Percentiles rank a stretch among this genome's conserved stretches.
Evolutionary conservation across 2,329 filamentous ascomycete genomes (phyloP).

Genomic region (Thielaviopsis musarum): DNA sequence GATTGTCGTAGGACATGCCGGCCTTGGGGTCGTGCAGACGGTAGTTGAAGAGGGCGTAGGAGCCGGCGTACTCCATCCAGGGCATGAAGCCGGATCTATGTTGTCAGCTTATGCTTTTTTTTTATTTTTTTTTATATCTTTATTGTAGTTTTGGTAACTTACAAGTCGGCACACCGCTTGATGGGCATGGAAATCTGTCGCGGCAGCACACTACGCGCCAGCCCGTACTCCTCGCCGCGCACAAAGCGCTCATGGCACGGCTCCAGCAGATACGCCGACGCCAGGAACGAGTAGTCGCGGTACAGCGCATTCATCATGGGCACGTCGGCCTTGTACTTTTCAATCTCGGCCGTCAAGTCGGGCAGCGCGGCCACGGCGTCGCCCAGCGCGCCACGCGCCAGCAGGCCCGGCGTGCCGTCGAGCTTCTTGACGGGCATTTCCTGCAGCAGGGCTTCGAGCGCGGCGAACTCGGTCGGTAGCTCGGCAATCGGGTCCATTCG

Average conservation of each 20-base stretch:
- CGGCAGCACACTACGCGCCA: conserved; percentile 59
- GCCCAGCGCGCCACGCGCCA: conserved; percentile 59
- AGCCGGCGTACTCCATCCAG: conserved; percentile 74
- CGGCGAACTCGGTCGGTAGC: conserved; percentile 57
- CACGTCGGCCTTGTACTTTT: conserved; percentile 56
- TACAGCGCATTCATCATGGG: conserved; percentile 74
- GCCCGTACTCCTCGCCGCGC: conserved; percentile 58
- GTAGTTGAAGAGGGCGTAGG: conserved; percentile 54
- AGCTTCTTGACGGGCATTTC: conserved; percentile 65
- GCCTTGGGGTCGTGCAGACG: conserved; percentile 36
- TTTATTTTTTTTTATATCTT: too few relatives aligned
- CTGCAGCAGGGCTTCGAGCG: conserved; percentile 53
- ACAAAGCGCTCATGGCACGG: conserved; percentile 66
- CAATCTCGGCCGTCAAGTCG: conserved; percentile 56
- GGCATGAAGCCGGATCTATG: conserved; percentile 57
- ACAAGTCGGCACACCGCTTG: conserved; percentile 71
- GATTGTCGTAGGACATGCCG: conserved; percentile 46
- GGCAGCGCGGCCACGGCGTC: conserved; percentile 59
- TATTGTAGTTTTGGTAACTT: too few relatives aligned
- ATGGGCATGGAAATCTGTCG: conserved; percentile 64
- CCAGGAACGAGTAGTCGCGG: conserved; percentile 80
- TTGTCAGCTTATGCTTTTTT: neutral
- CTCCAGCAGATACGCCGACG: conserved; percentile 79
- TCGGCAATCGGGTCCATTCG: conserved; percentile 42
- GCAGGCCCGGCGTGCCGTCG: conserved; percentile 58